Percentiles rank a stretch among this genome's conserved stretches.
Conservation (phyloP, 192 early-diverging fungal genomes). For the Spinellus fusiger region DNA sequence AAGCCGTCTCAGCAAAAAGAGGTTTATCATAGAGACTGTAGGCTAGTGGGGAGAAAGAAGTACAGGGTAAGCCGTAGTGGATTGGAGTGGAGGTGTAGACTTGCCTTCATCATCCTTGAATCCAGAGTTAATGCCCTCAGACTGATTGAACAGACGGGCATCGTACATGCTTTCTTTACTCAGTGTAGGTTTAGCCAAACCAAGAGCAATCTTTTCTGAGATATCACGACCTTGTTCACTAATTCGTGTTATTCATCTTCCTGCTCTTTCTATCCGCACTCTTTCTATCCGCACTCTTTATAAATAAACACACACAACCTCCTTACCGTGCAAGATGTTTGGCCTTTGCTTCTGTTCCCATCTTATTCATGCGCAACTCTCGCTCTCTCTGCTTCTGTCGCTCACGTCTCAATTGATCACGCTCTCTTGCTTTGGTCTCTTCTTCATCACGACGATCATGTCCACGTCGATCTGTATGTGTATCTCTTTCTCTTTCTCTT, state of each 20-base stretch:
- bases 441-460: conserved; percentile 47
- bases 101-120: conserved; percentile 82
- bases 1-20: conserved; percentile 66
- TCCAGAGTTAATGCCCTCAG: conserved; percentile 76
- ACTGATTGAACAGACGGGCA: conserved; percentile 90
- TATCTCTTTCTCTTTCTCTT: conserved; percentile 32
- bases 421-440: conserved; percentile 58
- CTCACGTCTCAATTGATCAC: conserved; percentile 85
- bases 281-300: not conserved
- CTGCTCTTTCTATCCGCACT: not conserved
- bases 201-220: conserved; percentile 97
- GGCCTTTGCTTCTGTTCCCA: conserved; percentile 83
- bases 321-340: conserved; percentile 61
- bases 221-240: conserved; percentile 87
- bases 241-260: not conserved
- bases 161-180: conserved; percentile 92
- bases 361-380: conserved; percentile 78
- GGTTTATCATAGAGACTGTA: conserved; percentile 97
- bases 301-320: not conserved
- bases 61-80: not conserved
- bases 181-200: conserved; percentile 86
- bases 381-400: conserved; percentile 80
- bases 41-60: conserved; percentile 27
- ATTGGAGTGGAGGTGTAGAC: too few relatives aligned
- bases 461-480: conserved; percentile 23